Percentiles rank a stretch among this genome's conserved stretches.
These are phyloP conservation scores for Boletus sensibilis DNA, from an alignment of 768 basidiomycete species.

Conservation along the genomic window DNA sequence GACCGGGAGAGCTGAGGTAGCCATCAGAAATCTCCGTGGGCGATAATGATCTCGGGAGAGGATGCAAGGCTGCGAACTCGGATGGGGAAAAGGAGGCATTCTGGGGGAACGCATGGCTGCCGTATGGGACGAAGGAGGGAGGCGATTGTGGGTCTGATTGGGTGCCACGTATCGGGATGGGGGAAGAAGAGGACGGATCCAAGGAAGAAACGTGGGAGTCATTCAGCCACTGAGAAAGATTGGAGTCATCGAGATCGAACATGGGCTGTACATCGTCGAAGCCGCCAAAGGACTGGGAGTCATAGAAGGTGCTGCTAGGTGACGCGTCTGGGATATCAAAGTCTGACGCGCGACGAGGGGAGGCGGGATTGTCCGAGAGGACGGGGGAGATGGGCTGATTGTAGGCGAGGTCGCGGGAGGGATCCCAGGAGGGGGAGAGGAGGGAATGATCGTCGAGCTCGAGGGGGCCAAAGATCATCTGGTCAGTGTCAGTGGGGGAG, in stretches of 20 bases:
- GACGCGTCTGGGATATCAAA: conserved; percentile 43
- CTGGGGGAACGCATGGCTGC: conserved; percentile 48
- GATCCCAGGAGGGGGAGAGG: conserved; percentile 31
- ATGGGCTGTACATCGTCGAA: conserved; percentile 35
- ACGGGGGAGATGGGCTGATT: conserved; percentile 42
- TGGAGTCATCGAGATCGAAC: conserved; percentile 42
- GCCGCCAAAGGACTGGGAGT: conserved; percentile 30
- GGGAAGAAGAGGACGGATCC: conserved; percentile 47
- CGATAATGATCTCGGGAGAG: conserved; percentile 61
- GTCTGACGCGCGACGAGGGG: conserved; percentile 40
- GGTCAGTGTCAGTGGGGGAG: conserved; percentile 30
- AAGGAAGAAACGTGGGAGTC: conserved; percentile 48
- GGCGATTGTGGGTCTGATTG: conserved; percentile 42
- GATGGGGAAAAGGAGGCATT: conserved; percentile 58
- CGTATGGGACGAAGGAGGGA: conserved; percentile 50
- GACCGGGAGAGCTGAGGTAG: conserved; percentile 37
- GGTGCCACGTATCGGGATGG: conserved; percentile 60
- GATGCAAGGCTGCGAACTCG: conserved; percentile 58
- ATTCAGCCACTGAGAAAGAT: conserved; percentile 60
- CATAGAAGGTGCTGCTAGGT: conserved; percentile 37
- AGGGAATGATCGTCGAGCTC: conserved; percentile 33
- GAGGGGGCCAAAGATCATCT: conserved; percentile 36
- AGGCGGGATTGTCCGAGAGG: conserved; percentile 39
- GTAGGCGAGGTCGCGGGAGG: conserved; percentile 35
- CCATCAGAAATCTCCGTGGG: conserved; percentile 56